Base-by-base conservation (phyloP, 768 basidiomycete species). In the Amanita muscaria region DNA sequence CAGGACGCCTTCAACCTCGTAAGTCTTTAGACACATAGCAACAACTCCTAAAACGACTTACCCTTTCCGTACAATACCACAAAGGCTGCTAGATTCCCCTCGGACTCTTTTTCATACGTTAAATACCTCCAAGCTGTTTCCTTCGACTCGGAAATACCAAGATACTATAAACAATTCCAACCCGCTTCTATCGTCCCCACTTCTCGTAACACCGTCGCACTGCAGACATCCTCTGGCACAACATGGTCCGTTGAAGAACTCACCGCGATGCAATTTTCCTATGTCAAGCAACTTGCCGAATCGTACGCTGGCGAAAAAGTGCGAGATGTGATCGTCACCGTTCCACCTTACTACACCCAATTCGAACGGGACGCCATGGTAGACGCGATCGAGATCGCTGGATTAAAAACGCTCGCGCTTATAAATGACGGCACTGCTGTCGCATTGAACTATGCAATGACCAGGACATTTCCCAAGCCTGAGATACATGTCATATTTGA, bases 361-460 rank as follows among this genome's bases (percentile, higher is more conserved):
- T 82, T 82, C 56, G 90, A 99, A 59, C 80, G 93, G 10, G 86
- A 92, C 62, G 88, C 94, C 2, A 76, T 98, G 30, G 78, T 80
- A 22, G 94, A 97, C 61, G 91, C 94, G 12, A 75, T 92, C 27
- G 94, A 96, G 56, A 79, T 98, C 35, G 80, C 92, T 12, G 96
- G 93, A 2, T 65, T 99, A 36, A 77, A 76, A 21, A 81, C 85
- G 1, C 67, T 97, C 24, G 82, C 88, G 0, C 70, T 98, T 47
- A 77, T 99, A 42, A 86, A 92, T 53, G 96, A 99, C 54, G 94
- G 94, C 21, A 80, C 88, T 0, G 89, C 92, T 2, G 84, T 93
- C n/a, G 96, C 91, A 11, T 74, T 98, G 53, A 99, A 99, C 67
- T 99, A 88, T 57, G 96, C 96, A 33, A 96, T 98, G 91, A 91